Conservation (phyloP, 2,329 filamentous ascomycete genomes). For the Pseudogymnoascus sp. region DNA sequence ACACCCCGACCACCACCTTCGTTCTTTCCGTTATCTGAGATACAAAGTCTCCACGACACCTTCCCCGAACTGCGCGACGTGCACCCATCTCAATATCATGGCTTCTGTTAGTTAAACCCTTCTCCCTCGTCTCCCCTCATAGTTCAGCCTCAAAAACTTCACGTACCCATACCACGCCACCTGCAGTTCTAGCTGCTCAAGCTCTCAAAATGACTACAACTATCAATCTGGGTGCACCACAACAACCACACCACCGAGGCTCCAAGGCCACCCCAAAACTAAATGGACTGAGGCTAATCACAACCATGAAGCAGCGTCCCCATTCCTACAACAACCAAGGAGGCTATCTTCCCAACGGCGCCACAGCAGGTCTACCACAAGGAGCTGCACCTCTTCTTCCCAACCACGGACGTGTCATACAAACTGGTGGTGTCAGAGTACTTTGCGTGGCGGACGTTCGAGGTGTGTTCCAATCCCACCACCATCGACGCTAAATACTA, state of each 20-base stretch:
- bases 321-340: slow-evolving; percentile 27
- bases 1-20: not conserved
- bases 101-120: slow-evolving; percentile 22
- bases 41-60: slow-evolving; percentile 9
- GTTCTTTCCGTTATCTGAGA: not conserved
- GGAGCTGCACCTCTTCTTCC: slow-evolving; percentile 58
- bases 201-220: not conserved
- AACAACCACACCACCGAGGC: not conserved
- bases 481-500: slow-evolving; percentile 16
- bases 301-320: slow-evolving; percentile 26
- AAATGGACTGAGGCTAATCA: slow-evolving; percentile 4
- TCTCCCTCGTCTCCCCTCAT: slow-evolving; percentile 9
- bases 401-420: slow-evolving; percentile 58
- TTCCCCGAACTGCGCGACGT: slow-evolving; percentile 10
- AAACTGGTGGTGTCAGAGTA: slow-evolving; percentile 57
- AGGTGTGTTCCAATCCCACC: slow-evolving; percentile 39
- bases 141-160: slow-evolving; percentile 5
- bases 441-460: slow-evolving; percentile 65
- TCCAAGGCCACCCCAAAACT: not conserved
- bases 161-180: not conserved
- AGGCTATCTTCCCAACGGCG: slow-evolving; percentile 55
- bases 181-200: not conserved
- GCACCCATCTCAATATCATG: slow-evolving; percentile 19
- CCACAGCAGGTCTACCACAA: slow-evolving; percentile 40
- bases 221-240: not conserved